Base-by-base conservation (phyloP, 352 stramenopile genomes). In the Globisporangium nunn region DNA sequence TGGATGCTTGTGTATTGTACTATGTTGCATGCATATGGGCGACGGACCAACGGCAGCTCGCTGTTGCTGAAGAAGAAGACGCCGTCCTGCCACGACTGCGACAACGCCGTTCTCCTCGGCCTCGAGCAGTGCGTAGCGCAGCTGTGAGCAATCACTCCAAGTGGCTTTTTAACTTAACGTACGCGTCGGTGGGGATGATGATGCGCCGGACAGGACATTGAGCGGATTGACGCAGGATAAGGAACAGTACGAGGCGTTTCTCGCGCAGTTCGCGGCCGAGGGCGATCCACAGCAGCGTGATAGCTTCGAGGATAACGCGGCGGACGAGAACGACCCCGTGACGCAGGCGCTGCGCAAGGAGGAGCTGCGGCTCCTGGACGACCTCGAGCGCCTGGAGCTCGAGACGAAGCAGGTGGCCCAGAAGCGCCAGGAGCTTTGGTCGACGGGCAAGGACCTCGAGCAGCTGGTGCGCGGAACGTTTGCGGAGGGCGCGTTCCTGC, bases 1-100 rank as follows among this genome's bases (percentile, higher is more conserved):
- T 61, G 49, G 17, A 10, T 61, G 10, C 40, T 17, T 52, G 14
- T 51, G n/a, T 35, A 12, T 72, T 54, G 3, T 47, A 12, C 59
- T n/a, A 23, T 23, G 23, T 23, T 23, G 23, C 23, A 1, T 23
- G 23, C 23, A 23, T 23, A 23, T 23, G 23, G 23, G 23, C 23
- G 23, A 23, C 23, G 23, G 23, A 23, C 23, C 23, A 23, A 23
- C 23, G 23, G 23, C 18, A 78, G 78, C 50, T 87, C 81, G 4
- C 52, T 88, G 31, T 62, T 85, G 18, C 45, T 88, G 29, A 75
- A 91, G 46, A 87, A 88, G 63, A 84, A 82, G 55, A 75, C 81
- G 4, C 81, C 80, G 11, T 81, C 81, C 7, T 93, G 83, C 31
- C 79, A 93, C 58, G 71, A 87, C 44, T 93, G 83, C 51, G 83